Base-by-base conservation (phyloP, 306 rosid genomes). In the Fragaria vesca region DNA sequence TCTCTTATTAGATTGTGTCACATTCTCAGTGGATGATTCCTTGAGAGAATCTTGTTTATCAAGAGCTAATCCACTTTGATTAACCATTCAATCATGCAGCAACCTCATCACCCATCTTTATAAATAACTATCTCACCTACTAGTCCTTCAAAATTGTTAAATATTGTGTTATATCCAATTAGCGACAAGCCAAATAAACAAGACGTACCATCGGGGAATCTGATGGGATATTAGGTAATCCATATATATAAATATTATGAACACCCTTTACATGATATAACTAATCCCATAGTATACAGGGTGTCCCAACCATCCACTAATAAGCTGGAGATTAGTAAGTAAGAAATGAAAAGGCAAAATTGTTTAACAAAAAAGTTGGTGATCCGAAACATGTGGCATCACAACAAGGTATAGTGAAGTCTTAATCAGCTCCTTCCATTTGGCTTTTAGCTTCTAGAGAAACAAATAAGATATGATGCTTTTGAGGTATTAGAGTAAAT, bases 21-120 rank as follows among this genome's bases (percentile, higher is more conserved):
- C 70, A 43, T 54, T 84, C 74, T 70, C 47, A 71, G 24, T 71
- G 81, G 74, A 45, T 78, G 70, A 38, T 81, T 60, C 72, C 81
- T 67, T 48, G 75, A 84, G 36, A 84, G 84, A 63, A 78, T 74
- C 68, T 76, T 72, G 54, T 52, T 40, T 24, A 60, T 61, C 75
- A 81, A 79, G 10, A 54, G 74, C 72, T 65, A 82, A 66, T 50
- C 60, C 75, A 72, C 65, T 77, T 70, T 80, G 75, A 71, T 75
- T 66, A 77, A 75, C 79, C 72, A 69, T 82, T 75, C 85, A 87
- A 57, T 87, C 85, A 71, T 76, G 55, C 84, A 81, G 32, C 30
- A 21, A 57, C 58, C 58, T 52, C 54, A 51, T 51, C 57, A 51
- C 82, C 8, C 70, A 71, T 32, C 16, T 36, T 47, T 30, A 65